phyloP scores from a whole-genome alignment of 495 filamentous ascomycete species.

The Neurospora pannonica region DNA sequence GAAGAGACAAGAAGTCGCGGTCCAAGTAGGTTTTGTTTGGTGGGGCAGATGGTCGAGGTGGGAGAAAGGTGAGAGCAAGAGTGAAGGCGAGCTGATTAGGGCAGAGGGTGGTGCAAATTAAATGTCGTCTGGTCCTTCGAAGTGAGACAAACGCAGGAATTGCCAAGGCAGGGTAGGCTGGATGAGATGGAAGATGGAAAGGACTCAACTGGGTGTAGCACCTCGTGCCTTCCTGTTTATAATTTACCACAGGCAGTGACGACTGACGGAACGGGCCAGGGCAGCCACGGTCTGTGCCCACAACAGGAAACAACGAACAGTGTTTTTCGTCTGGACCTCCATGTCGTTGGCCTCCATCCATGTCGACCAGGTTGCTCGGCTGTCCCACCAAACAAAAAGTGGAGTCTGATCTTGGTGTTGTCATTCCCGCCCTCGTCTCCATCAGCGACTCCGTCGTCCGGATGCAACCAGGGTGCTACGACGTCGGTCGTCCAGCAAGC shows the following conservation, averaged over 20 bases:
- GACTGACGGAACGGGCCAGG: not conserved
- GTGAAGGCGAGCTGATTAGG: not conserved
- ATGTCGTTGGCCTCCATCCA: not conserved
- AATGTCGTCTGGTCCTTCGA: constrained; percentile 1
- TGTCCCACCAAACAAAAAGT: not conserved
- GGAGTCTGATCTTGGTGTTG: not conserved
- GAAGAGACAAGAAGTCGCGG: not conserved
- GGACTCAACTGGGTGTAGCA: not conserved
- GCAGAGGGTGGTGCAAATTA: not conserved
- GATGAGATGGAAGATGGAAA: not conserved
- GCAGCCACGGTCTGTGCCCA: not conserved
- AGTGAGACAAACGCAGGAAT: not conserved
- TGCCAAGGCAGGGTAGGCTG: not conserved
- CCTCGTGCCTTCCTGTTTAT: not conserved
- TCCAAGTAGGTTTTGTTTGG: not conserved
- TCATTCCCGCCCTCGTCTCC: not conserved
- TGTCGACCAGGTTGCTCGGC: not conserved
- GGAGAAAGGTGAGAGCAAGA: not conserved
- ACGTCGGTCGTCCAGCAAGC: not conserved
- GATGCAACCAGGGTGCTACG: not conserved
- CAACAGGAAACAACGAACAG: not conserved
- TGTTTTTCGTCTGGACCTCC: not conserved
- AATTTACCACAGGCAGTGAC: not conserved
- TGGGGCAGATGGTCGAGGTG: not conserved
- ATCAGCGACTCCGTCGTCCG: not conserved